These are phyloP conservation scores for Gaultheria prostrata DNA, from an alignment of 148 eudicot genomes.

Conservation along the genomic window DNA sequence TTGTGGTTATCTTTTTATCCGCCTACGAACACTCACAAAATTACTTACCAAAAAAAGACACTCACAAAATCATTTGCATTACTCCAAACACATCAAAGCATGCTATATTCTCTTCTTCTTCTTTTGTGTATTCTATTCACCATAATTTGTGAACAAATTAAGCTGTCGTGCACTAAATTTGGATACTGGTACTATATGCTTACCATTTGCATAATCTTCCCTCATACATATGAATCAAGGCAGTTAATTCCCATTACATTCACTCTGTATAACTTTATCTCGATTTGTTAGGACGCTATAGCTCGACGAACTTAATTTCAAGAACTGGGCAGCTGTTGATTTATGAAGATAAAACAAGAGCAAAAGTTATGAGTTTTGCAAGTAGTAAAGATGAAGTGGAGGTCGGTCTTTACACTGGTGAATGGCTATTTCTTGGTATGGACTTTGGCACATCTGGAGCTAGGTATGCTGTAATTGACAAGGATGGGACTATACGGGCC, in stretches of 20 bases:
- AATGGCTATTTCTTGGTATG: conserved; percentile 75
- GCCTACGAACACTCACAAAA: not conserved
- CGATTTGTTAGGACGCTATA: conserved; percentile 6
- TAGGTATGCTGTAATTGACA: conserved; percentile 78
- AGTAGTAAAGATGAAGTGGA: conserved; percentile 19
- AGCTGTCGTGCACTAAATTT: not conserved
- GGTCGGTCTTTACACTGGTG: conserved; percentile 18
- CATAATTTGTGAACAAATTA: not conserved
- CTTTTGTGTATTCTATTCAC: not conserved
- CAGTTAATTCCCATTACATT: not conserved
- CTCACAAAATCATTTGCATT: not conserved
- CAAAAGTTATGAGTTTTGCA: conserved; percentile 14
- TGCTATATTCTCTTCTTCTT: not conserved
- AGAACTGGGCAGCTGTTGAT: not conserved
- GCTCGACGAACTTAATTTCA: conserved; percentile 18
- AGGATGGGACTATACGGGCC: conserved; percentile 46
- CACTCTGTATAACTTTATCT: not conserved
- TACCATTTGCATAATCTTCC: not conserved
- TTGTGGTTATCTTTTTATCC: not conserved
- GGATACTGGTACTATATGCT: not conserved
- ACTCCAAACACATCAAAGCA: not conserved
- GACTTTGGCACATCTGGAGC: conserved; percentile 99
- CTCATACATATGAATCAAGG: not conserved
- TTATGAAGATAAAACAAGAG: conserved; percentile 2
- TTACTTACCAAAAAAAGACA: not conserved